These are phyloP conservation scores for Salix exigua DNA, from an alignment of 345 rosid genomes.

Conservation along the genomic window DNA sequence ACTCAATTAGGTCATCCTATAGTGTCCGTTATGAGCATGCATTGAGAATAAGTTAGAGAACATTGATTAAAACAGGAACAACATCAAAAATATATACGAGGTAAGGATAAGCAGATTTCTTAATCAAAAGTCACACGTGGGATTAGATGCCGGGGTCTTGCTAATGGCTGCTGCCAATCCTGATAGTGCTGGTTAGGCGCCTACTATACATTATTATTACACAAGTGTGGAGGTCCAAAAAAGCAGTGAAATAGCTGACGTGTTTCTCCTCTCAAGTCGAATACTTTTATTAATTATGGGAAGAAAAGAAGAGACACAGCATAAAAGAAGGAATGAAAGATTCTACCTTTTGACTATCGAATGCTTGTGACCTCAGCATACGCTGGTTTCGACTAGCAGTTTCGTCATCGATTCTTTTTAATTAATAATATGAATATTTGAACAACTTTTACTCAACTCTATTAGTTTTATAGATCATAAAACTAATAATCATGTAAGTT, in stretches of 20 bases:
- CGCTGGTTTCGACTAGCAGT: background rate
- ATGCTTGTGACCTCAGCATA: background rate
- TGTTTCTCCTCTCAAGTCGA: background rate
- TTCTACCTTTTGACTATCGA: background rate
- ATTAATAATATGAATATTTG: no score
- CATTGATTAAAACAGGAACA: no score
- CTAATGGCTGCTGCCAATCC: background rate
- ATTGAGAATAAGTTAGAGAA: no score
- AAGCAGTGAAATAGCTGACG: background rate
- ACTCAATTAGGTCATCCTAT: no score
- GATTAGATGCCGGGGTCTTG: background rate
- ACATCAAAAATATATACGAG: no score
- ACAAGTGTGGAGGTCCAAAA: background rate
- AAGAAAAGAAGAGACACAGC: background rate
- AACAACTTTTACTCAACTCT: accelerated
- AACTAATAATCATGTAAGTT: accelerated
- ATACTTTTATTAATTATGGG: background rate
- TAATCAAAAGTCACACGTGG: background rate
- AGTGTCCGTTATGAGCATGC: no score
- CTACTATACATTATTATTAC: background rate
- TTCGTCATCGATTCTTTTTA: no score
- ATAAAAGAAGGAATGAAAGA: background rate
- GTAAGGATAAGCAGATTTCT: background rate
- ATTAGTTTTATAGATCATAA: accelerated
- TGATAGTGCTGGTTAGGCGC: background rate